A percentile compares a stretch with the other conserved stretches of the same genome.
These are phyloP conservation scores for Paracamarosporium sp. DNA, from an alignment of 2,329 filamentous ascomycete species.

Conservation along the genomic window DNA sequence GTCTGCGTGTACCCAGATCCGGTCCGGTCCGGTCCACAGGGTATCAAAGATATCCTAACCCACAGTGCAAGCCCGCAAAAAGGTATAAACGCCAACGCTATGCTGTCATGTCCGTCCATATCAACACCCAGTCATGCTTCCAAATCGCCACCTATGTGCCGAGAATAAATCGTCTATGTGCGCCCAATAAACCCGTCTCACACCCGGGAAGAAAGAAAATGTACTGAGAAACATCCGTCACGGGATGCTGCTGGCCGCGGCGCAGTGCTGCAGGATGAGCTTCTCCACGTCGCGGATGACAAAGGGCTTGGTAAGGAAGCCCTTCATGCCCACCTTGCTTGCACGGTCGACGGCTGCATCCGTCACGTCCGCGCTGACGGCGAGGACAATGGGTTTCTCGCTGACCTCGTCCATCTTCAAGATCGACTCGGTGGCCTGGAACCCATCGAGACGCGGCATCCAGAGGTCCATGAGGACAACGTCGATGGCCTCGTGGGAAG, in stretches of 20 bases:
- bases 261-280: constrained; percentile 61
- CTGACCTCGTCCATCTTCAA: constrained; percentile 57
- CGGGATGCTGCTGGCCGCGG: constrained; percentile 11
- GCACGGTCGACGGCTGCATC: constrained; percentile 67
- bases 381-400: constrained; percentile 58
- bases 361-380: constrained; percentile 72
- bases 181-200: not conserved
- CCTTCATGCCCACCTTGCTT: constrained; percentile 69
- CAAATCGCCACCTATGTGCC: not conserved
- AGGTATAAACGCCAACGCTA: constrained; percentile 15
- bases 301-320: constrained; percentile 73
- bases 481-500: constrained; percentile 56
- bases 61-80: not conserved
- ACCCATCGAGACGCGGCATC: constrained; percentile 79
- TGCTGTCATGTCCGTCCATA: constrained; percentile 8
- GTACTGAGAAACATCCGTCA: not conserved
- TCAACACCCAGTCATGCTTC: not conserved
- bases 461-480: constrained; percentile 77
- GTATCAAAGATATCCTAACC: constrained; percentile 4
- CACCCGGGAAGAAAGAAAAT: not conserved
- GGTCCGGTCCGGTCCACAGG: not conserved
- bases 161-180: not conserved
- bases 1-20: not conserved
- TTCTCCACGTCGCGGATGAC: constrained; percentile 68
- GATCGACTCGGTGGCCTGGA: constrained; percentile 70